Evolutionary conservation across 768 basidiomycete species (phyloP), one percentile per base, ranked within the genome.

Genomic region (Pleurotus salmoneostramineus): DNA sequence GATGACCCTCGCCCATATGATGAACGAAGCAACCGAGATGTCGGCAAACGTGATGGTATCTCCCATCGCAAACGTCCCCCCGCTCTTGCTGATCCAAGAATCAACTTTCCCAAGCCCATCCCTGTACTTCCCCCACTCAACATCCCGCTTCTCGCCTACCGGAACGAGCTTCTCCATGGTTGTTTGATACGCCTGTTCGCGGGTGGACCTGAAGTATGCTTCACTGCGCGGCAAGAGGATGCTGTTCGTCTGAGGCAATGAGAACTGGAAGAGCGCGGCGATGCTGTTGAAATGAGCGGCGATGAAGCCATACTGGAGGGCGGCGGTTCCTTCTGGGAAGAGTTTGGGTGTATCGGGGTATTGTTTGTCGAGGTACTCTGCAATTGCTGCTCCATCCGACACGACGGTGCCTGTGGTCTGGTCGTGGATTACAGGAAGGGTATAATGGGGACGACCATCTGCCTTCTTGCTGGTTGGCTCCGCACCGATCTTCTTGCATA

Each of bases 391-490:
- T 1, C 77, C 77, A 36, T 82, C 76, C 5, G 69, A 59, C 37
- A 78, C 45, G 33, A 70, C 51, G 0, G 60, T 56, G 2, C 69
- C 66, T 7, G 77, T 78, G 47, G 63, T 62, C 0, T 67, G 72
- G 62, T 82, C 79, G 52, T 76, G 61, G 46, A 79, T 73, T 35
- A 69, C 62, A 3, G 79, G 77, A 1, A 79, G 65, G n/a, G 73
- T 78, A 60, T 76, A 75, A 36, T 57, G 50, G 7, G 57, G 64
- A 17, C 36, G 17, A 12, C 69, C 69, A 21, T 58, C 57, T 36
- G 36, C 43, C 7, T 52, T 51, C 42, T 27, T 55, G 47, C 56
- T 33, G 1, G 72, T 74, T 11, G 73, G 57, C 8, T 64, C 60
- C 2, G 70, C 72, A 4, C 72, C 71, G 12, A 76, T 65, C 55